These are phyloP conservation scores for Termitomyces sp. DNA, from an alignment of 1,284 basidiomycete species.

Conservation along the genomic window DNA sequence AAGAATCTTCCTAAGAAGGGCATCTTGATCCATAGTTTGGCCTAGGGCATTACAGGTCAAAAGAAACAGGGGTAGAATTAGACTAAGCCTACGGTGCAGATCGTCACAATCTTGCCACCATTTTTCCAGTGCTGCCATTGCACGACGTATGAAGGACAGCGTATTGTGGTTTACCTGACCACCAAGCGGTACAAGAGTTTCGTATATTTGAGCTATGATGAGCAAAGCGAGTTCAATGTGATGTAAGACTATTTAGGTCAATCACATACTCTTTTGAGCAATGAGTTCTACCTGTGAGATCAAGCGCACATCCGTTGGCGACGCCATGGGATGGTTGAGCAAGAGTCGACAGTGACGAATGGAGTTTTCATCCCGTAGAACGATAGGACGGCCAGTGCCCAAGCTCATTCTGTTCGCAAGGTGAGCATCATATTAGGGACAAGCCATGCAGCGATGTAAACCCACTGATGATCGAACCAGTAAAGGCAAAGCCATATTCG, in stretches of 20 bases:
- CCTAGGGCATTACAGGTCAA: conserved; percentile 35
- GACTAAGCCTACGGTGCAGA: conserved; percentile 57
- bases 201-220: conserved; percentile 79
- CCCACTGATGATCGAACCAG: conserved; percentile 88
- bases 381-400: conserved; percentile 85
- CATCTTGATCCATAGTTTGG: conserved; percentile 78
- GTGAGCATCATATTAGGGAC: conserved; percentile 16
- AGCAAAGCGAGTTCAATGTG: background rate
- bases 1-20: conserved; percentile 79
- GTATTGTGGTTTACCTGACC: conserved; percentile 84
- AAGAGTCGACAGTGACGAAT: conserved; percentile 80
- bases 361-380: conserved; percentile 83
- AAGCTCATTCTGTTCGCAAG: conserved; percentile 67
- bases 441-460: conserved; percentile 14
- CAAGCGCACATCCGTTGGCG: conserved; percentile 83
- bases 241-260: background rate
- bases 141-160: conserved; percentile 79
- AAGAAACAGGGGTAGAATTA: background rate
- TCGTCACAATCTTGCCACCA: conserved; percentile 88
- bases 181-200: conserved; percentile 80
- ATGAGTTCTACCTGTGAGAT: conserved; percentile 86
- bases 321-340: conserved; percentile 79
- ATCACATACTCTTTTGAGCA: conserved; percentile 71
- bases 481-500: conserved; percentile 93
- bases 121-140: conserved; percentile 78